These are phyloP conservation scores for Diaporthe batatas DNA, from an alignment of 2,329 filamentous ascomycete genomes.

Conservation along the genomic window DNA sequence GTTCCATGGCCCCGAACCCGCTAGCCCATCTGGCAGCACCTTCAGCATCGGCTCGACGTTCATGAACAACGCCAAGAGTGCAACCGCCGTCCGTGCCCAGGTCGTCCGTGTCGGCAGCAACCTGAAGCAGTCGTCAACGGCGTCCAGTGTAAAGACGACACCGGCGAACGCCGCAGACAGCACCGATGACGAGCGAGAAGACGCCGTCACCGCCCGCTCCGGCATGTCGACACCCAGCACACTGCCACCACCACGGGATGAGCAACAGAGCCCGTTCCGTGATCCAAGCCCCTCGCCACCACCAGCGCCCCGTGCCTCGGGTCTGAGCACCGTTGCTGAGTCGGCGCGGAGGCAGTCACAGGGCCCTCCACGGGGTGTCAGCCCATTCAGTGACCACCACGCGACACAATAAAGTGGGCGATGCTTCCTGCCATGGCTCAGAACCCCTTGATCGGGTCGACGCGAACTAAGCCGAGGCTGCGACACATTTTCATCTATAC, in stretches of 20 bases:
- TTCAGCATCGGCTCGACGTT: slow-evolving; percentile 79
- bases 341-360: slow-evolving; percentile 59
- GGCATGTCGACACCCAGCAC: slow-evolving; percentile 60
- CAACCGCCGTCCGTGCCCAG: slow-evolving; percentile 67
- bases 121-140: slow-evolving; percentile 59
- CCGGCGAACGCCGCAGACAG: slow-evolving; percentile 47
- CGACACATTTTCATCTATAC: not conserved
- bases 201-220: slow-evolving; percentile 25
- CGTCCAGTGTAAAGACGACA: not conserved
- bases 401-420: slow-evolving; percentile 62
- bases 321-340: slow-evolving; percentile 68
- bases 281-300: slow-evolving; percentile 68
- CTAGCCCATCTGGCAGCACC: slow-evolving; percentile 66
- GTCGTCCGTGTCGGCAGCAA: slow-evolving; percentile 70
- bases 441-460: not conserved
- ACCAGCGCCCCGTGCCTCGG: slow-evolving; percentile 55
- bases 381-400: slow-evolving; percentile 71
- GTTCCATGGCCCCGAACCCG: slow-evolving; percentile 63
- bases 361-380: slow-evolving; percentile 53
- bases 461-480: not conserved
- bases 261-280: slow-evolving; percentile 71
- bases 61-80: slow-evolving; percentile 73
- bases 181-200: slow-evolving; percentile 45
- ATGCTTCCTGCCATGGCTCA: not conserved
- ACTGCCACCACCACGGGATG: slow-evolving; percentile 59